Base-by-base conservation (phyloP, 2,329 filamentous ascomycete species). In the Pseudohalonectria lignicola region DNA sequence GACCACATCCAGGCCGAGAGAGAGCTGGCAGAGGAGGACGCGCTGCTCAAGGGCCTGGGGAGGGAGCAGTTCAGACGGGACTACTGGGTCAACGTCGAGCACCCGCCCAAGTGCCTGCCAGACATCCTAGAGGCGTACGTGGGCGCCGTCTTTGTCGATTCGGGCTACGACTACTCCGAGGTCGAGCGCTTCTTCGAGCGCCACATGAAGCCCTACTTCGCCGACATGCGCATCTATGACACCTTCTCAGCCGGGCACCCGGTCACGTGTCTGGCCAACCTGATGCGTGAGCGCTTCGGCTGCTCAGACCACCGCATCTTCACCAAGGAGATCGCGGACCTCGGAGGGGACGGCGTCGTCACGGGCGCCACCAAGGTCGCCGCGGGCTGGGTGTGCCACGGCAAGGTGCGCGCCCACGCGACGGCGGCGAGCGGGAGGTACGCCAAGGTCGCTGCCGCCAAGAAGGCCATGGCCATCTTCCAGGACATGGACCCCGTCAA, bases 111-210 rank as follows among this genome's bases (percentile, higher is more conserved):
- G 50, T 69, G 63, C 38, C 74, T 96, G 5, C 76, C 88, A 0
- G 92, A 98, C 56, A 75, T 94, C 28, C 68, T 96, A 4, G 92
- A 98, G 65, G 77, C 90, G 0, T 92, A 87, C 49, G 63, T 95
- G 3, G 92, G 87, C 2, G 90, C 90, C 16, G 69, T 95, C 17
- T 96, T 96, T 54, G 82, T 98, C 10, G 92, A 98, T 57, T 82
- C 85, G 0, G 66, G 71, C 33, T 96, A 90, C 60, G 64, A 92
- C 52, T 95, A 82, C 56, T 55, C 56, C 11, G 67, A 78, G 15
- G 82, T 96, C 1, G 75, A 82, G 44, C 53, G 54, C 1, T 96
- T 98, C 61, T 95, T 94, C 58, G 60, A 75, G n/a, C 54, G 50
- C 12, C 77, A 88, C 45, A 72, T 96, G 39, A 69, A 71, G 40